Conservation (phyloP, 1,284 basidiomycete species). For the Naganishia sp. region DNA sequence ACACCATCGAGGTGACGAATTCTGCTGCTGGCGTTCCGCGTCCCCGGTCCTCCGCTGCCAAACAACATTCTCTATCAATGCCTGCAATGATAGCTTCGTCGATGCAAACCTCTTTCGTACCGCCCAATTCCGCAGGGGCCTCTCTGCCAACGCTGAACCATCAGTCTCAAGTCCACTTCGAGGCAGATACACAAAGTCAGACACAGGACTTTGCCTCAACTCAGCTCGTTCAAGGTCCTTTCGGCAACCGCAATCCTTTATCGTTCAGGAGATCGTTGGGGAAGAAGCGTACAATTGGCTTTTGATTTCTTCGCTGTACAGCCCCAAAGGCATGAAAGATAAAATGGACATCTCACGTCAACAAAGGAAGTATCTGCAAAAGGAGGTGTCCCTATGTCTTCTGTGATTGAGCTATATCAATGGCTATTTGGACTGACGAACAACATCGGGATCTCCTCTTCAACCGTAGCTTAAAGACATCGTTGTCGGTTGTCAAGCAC, state of each 20-base stretch:
- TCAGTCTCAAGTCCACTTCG: slow-evolving; percentile 22
- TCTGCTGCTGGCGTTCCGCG: too few relatives aligned
- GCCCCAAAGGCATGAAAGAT: slow-evolving; percentile 3
- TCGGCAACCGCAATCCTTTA: slow-evolving; percentile 4
- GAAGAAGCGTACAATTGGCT: slow-evolving; percentile 28
- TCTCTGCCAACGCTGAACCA: slow-evolving; percentile 7
- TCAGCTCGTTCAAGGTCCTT: slow-evolving; percentile 24
- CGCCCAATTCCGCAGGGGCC: not conserved
- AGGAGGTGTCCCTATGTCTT: slow-evolving; percentile 11
- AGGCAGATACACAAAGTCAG: slow-evolving; percentile 7
- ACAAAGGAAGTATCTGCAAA: slow-evolving; percentile 6
- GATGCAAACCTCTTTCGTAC: not conserved
- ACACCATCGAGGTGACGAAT: not conserved
- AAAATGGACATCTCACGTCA: not conserved
- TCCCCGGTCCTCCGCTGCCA: too few relatives aligned
- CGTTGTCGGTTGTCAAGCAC: too few relatives aligned
- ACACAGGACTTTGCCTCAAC: slow-evolving; percentile 27
- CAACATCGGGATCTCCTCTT: too few relatives aligned
- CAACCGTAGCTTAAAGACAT: too few relatives aligned
- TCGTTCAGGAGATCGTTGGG: slow-evolving; percentile 9
- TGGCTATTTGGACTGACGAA: not conserved
- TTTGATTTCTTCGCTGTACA: not conserved
- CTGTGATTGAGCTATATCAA: not conserved
- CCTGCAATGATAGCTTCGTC: not conserved
- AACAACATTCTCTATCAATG: not conserved